phyloP scores from a whole-genome alignment of 306 rosid species.

The Chamaecrista fasciculata region DNA sequence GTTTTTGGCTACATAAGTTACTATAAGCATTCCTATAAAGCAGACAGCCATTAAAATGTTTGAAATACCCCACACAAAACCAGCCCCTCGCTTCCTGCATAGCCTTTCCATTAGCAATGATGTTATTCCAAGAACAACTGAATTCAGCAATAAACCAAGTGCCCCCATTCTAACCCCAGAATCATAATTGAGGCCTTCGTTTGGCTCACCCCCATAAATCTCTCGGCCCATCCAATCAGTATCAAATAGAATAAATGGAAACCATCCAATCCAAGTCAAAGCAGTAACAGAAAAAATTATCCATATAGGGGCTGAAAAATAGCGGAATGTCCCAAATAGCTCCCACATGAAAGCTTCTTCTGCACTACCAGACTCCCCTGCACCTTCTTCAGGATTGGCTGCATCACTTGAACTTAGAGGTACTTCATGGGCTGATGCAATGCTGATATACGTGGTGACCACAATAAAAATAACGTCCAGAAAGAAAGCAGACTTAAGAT shows the following conservation, averaged over 20 bases:
- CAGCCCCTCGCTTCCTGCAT: constrained; percentile 83
- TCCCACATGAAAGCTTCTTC: constrained; percentile 93
- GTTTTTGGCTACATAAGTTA: constrained; percentile 63
- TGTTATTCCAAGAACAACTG: constrained; percentile 86
- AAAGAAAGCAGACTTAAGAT: constrained; percentile 92
- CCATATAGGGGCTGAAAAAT: constrained; percentile 75
- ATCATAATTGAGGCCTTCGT: constrained; percentile 65
- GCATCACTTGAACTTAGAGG: constrained; percentile 50
- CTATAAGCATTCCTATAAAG: constrained; percentile 70
- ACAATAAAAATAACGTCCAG: constrained; percentile 62
- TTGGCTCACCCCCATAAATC: constrained; percentile 94
- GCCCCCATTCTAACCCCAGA: constrained; percentile 94
- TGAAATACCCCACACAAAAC: constrained; percentile 88
- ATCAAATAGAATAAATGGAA: constrained; percentile 87
- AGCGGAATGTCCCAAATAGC: constrained; percentile 79
- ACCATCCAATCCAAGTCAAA: constrained; percentile 93
- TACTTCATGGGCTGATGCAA: constrained; percentile 66
- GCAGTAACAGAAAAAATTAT: constrained; percentile 69
- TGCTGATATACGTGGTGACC: constrained; percentile 64
- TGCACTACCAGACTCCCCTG: constrained; percentile 52
- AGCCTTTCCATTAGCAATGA: constrained; percentile 87
- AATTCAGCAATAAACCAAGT: constrained; percentile 83
- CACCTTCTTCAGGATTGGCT: constrained; percentile 41
- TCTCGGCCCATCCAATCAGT: constrained; percentile 99
- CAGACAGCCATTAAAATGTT: constrained; percentile 79